Base-by-base conservation (phyloP, 2,329 filamentous ascomycete genomes). In the Neonectria ditissima region DNA sequence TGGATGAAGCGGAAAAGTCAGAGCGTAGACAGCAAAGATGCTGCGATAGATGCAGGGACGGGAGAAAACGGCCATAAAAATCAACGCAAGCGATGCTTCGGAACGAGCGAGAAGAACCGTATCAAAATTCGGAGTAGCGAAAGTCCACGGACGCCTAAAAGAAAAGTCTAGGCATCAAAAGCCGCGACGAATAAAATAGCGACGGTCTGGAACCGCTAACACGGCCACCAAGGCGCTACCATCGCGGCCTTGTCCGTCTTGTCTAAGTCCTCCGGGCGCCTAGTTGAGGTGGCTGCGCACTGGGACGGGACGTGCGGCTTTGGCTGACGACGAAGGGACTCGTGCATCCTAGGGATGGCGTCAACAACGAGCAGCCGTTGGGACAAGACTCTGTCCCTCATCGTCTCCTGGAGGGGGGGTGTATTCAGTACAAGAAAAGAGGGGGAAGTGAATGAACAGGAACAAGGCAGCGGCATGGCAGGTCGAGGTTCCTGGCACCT, bases 291-390 rank as follows among this genome's bases (percentile, higher is more conserved):
- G 41, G 39, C 26, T 34, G 41, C 48, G 24, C n/a, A n/a, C 43
- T 41, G 10, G 24, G 30, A 41, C 37, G 20, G 18, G 20, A 28
- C 18, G n/a, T 45, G 60, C 34, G 45, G 48, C 43, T 22, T 53
- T 39, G 44, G 54, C 55, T 52, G 50, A 50, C 39, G 43, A 57
- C 34, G 41, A 28, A 41, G 45, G 34, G 34, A 16, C 32, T 54
- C 47, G 34, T 59, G 32, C 56, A 53, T 60, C 43, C 45, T 37
- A 53, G 62, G 52, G 28, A 61, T 58, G 39, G 52, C 20, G 55
- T 37, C 22, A 14, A 28, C 48, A 30, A 54, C 26, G 26, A 54
- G 28, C 24, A 10, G 7, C 55, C 43, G 26, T 51, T 50, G 50
- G 48, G 30, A 37, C n/a, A 28, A 14, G n/a, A 37, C 55, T 48